Evolutionary conservation across 2,329 filamentous ascomycete genomes (phyloP), one percentile per base, ranked within the genome.

Genomic region (Pseudogymnoascus sp.): DNA sequence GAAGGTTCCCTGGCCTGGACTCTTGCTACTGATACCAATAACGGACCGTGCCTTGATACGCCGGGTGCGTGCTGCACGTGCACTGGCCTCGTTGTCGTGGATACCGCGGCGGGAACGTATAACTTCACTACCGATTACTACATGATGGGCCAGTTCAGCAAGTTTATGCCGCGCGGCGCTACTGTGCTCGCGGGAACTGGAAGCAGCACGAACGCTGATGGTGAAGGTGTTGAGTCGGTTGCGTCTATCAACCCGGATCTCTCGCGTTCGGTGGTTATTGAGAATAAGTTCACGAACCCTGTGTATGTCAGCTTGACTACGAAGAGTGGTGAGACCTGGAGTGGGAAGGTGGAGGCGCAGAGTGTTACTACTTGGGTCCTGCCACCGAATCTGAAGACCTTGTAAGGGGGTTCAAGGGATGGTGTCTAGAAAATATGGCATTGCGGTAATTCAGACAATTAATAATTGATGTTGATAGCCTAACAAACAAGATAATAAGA

Each of bases 31-130:
- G 74, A 77, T 69, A 72, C 70, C 18, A 69, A 71, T 8, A 76
- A 75, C 63, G 78, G 77, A 2, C 78, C 78, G 0, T 73, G 76
- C 61, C 71, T 79, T 27, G 67, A 72, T 8, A 74, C 74, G 37
- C 72, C 72, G 35, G 75, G 74, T 1, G 21, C 21, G 21, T 80
- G 78, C 68, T 65, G 64, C 25, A 72, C 69, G 6, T 80, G 78
- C 69, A 74, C 73, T 1, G 84, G 84, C 7, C 75, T 86, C 5
- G 81, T 84, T 45, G 80, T 80, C 3, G 75, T 87, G 63, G 80
- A 86, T 72, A 78, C 72, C 7, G 21, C 4, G 21, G 21, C 21
- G 21, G 73, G 72, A 25, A 75, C 73, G 2, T 82, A 82, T 69
- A 72, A 70, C 5, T 75, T 77, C 64, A 76, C 75, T 27, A 74